Evolutionary conservation across 305 asterid species (phyloP).

Genomic region (Fraxinus xanthoxyloides): DNA sequence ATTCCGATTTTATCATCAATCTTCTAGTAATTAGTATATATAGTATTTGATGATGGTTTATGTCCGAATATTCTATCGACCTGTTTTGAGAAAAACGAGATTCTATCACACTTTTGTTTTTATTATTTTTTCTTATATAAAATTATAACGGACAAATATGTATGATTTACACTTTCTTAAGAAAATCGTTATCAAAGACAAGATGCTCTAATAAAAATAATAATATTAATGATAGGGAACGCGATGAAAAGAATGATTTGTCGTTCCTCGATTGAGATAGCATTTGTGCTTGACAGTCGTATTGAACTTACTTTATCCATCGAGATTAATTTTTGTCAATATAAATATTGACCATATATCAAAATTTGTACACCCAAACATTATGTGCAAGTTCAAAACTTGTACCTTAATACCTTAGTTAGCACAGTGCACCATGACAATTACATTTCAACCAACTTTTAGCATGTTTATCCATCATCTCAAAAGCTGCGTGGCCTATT

Average conservation of each 20-base stretch:
- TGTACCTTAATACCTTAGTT: not conserved
- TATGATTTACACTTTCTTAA: no score
- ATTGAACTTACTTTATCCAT: no score
- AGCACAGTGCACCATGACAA: not conserved
- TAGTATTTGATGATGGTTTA: no score
- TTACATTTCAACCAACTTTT: not conserved
- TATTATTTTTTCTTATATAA: no score
- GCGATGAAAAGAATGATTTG: not conserved
- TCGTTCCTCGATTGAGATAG: not conserved
- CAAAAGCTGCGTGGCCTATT: not conserved
- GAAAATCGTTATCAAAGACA: no score
- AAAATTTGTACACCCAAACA: not conserved
- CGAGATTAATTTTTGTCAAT: not conserved
- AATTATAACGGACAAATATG: not conserved
- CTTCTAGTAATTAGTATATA: not conserved
- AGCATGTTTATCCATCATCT: not conserved
- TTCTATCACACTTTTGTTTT: no score
- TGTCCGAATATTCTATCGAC: no score
- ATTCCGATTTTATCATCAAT: no score
- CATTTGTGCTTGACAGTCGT: not conserved
- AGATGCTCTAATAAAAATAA: no score
- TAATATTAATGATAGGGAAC: no score
- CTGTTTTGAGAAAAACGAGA: no score
- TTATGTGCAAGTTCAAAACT: not conserved
- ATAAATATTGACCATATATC: not conserved